A percentile compares a stretch with the other conserved stretches of the same genome.
phyloP scores from a whole-genome alignment of 2,329 filamentous ascomycete genomes.

The Colletotrichum theobromicola region DNA sequence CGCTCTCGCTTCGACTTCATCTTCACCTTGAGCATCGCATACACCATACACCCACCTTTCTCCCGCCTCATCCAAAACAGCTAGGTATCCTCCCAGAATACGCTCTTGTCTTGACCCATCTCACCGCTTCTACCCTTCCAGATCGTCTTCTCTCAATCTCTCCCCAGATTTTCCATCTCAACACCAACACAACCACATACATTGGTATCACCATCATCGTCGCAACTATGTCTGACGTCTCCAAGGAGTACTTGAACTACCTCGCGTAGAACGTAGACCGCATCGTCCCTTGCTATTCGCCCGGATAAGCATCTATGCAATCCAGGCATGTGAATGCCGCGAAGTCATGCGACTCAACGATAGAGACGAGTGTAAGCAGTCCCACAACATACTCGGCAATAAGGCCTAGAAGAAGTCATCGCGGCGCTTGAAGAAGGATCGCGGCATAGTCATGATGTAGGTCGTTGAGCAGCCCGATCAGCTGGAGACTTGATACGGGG shows the following conservation, averaged over 20 bases:
- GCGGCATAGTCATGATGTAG: not conserved
- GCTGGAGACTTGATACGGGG: not conserved
- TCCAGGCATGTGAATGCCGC: not conserved
- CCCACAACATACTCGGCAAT: not conserved
- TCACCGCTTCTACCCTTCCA: fast-evolving
- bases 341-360: not conserved
- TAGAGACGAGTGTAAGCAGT: fast-evolving
- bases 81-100: not conserved
- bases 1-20: not conserved
- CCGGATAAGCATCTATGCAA: no score
- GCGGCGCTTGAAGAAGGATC: not conserved
- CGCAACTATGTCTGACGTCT: not conserved
- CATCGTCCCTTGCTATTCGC: not conserved
- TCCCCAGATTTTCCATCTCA: not conserved
- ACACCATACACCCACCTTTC: not conserved
- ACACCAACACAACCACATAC: not conserved
- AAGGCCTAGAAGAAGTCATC: not conserved
- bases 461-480: not conserved
- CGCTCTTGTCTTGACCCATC: not conserved
- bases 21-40: not conserved
- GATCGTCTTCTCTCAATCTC: not conserved
- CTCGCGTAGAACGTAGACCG: not conserved
- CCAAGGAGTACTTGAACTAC: not conserved
- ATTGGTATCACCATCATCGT: not conserved
- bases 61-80: fast-evolving